Conservation (phyloP, 2,329 filamentous ascomycete species). For the Fusarium pilosicola region DNA sequence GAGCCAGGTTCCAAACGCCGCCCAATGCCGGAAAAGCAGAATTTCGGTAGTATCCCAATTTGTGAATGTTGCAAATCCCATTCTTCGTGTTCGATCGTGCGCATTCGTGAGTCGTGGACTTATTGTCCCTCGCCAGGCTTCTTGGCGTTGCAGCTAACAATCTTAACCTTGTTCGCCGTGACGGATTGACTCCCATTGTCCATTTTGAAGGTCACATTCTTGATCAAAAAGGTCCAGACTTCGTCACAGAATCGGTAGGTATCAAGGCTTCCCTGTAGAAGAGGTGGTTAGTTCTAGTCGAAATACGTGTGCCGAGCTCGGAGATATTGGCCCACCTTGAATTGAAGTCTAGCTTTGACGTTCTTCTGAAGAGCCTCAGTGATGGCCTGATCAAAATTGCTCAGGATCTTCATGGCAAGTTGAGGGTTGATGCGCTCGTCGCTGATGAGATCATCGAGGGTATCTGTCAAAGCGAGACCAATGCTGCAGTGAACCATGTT, state of each 20-base stretch:
- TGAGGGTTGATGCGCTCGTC: slow-evolving; percentile 96
- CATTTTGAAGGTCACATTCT: slow-evolving; percentile 98
- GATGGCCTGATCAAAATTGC: slow-evolving; percentile 93
- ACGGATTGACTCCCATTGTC: slow-evolving; percentile 80
- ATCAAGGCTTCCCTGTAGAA: slow-evolving; percentile 86
- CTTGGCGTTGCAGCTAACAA: slow-evolving; percentile 97
- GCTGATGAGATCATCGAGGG: slow-evolving; percentile 95
- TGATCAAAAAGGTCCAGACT: slow-evolving; percentile 99
- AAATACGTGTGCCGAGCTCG: background rate
- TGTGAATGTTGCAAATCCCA: slow-evolving; percentile 8
- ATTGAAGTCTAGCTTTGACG: slow-evolving; percentile 89
- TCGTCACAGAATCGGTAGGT: slow-evolving; percentile 99
- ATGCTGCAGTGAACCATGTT: slow-evolving; percentile 68
- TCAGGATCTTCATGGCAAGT: slow-evolving; percentile 97
- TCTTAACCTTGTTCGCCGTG: slow-evolving; percentile 93
- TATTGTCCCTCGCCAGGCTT: slow-evolving; percentile 56
- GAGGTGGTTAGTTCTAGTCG: background rate
- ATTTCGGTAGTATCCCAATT: slow-evolving; percentile 32
- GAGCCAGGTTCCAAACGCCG: slow-evolving; percentile 33
- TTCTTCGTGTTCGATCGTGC: background rate
- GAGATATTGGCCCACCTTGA: slow-evolving; percentile 77
- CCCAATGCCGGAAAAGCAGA: slow-evolving; percentile 40
- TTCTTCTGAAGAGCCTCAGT: slow-evolving; percentile 91
- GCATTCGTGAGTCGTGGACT: background rate
- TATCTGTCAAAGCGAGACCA: slow-evolving; percentile 92